Evolutionary conservation across 2,329 filamentous ascomycete genomes (phyloP), one percentile per base, ranked within the genome.

Genomic region (Teratosphaeria gauchensis): DNA sequence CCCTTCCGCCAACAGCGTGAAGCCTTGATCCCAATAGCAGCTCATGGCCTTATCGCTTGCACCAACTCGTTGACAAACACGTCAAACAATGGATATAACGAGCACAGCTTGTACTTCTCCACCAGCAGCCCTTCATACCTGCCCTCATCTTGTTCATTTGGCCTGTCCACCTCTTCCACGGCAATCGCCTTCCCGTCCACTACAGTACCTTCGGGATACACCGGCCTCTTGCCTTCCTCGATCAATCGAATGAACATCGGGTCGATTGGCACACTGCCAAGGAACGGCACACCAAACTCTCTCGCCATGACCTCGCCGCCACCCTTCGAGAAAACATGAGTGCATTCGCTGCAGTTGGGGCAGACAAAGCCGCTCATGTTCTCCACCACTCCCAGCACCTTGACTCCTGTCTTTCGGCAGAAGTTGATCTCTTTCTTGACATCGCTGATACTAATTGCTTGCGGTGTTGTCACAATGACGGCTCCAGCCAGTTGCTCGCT

Each of bases 351-450:
- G 69, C 83, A 86, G 61, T 83, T 85, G 14, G 83, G 83, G 69
- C 89, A 94, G n/a, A 94, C 88, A 67, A 89, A 95, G 2, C 90
- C 90, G 64, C 86, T 87, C 94, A 99, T 97, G 72, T 99, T 99
- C 77, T 99, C 94, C 53, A 99, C 83, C 0, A 99, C 92, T 0
- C 94, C 94, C 11, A 97, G 78, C 38, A 95, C 84, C 1, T 81
- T 79, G 54, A 96, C 86, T 32, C 84, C 82, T 1, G 89, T 92
- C 77, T 96, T 96, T 56, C 79, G 79, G 75, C 92, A 96, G 71
- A 96, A 96, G 72, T 96, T 96, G 63, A 96, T 82, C 74, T 96
- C 92, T 71, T 96, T 96, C 69, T 90, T 87, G 42, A 99, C 94
- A 71, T 99, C 94, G 0, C 90, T 88, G 31, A 92, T 95, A 12